Base-by-base conservation (phyloP, 306 rosid species). In the Fragaria vesca region DNA sequence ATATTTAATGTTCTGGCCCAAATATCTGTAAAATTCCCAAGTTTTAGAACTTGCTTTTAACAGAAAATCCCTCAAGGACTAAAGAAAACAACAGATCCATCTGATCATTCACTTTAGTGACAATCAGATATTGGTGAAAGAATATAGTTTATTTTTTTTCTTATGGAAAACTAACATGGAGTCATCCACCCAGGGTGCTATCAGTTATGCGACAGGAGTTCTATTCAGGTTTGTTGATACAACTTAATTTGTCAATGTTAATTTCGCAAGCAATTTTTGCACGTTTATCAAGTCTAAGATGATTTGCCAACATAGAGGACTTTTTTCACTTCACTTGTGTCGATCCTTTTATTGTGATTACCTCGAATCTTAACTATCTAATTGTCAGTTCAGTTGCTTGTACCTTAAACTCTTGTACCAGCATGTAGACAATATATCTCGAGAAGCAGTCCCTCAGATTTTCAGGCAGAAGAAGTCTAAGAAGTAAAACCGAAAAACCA, bases 381-480 rank as follows among this genome's bases (percentile, higher is more conserved):
- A 75, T 85, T 80, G 76, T 48, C 70, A 71, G 68, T 81, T 86
- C 91, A 94, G 97, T 78, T 92, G 89, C 89, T 83, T 94, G 90
- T 94, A 90, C 90, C 98, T 94, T 83, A 90, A 87, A 82, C 97
- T 94, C 79, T 86, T 94, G 82, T 94, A 82, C 86, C 88, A 55
- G 82, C 91, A 90, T 48, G 91, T 85, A 1, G 98, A 94, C 86
- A 92, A 81, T 78, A 69, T 94, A 72, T 90, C 97, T 57, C 82
- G 85, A 78, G 97, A 94, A 77, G 66, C 72, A 54, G 86, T 94
- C 81, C 97, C 98, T 61, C 82, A 83, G 83, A 87, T 92, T 77
- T 92, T 94, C 88, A 82, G 34, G 82, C 92, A 83, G 83, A 94
- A 86, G 87, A 92, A 88, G 77, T 36, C 89, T 17, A 94, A 92